Evolutionary conservation across 768 basidiomycete genomes (phyloP), one percentile per base, ranked within the genome.

Genomic region (Suillus subalutaceus): DNA sequence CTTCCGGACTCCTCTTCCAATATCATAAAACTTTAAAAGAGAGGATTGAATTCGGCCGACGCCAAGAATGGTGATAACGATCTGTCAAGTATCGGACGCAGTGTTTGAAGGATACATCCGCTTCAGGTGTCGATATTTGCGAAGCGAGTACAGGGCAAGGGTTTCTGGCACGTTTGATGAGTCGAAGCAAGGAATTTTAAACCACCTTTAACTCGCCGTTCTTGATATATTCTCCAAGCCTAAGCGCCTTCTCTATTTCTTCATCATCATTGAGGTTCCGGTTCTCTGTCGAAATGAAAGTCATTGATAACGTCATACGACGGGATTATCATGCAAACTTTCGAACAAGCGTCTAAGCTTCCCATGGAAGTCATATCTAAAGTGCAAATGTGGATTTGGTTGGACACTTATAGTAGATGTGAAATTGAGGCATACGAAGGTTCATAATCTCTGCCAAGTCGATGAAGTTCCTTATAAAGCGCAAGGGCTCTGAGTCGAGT

Each of bases 371-470:
- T 92, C 83, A 71, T 94, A 94, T 56, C 93, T 92, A 74, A 32
- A 30, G 40, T 30, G 43, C 61, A 38, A n/a, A 61, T 62, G 56
- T 70, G n/a, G 59, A 65, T 58, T 30, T 62, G 58, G n/a, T 60
- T 66, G 53, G 43, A 58, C 32, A 15, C 50, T 26, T 15, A 48
- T 69, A 8, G 50, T 26, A n/a, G 41, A 30, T 40, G 18, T 60
- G 26, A 15, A 60, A 41, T 40, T 40, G 63, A 66, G 65, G 84
- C 88, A 76, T 72, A 94, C 93, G 86, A 84, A 56, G 91, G 88
- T 73, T 95, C 93, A 69, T 94, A 93, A 57, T 94, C 92, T 66
- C 90, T 83, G 4, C 93, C 92, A 1, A 95, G 84, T 64, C 91
- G 83, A 69, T 90, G 88, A 9, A 95, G 84, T 72, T 94, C 91